Evolutionary conservation across 371 early-diverging fungal genomes (phyloP), one percentile per base, ranked within the genome.

Genomic region (Actinomortierella wolfii): DNA sequence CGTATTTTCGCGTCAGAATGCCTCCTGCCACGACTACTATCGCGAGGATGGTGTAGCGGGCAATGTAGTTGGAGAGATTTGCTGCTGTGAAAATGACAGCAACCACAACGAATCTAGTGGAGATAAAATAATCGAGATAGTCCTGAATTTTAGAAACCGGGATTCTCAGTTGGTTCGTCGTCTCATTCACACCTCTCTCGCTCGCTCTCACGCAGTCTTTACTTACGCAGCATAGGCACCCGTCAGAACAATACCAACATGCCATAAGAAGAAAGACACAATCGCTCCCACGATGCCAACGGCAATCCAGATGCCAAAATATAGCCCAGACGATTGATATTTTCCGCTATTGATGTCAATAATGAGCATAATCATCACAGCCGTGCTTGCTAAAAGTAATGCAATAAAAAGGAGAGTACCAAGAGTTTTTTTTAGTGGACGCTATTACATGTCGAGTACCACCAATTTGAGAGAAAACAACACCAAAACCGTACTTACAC

Each of bases 221-320:
- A 54, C 62, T 47, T 71, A 71, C 76, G 42, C 48, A 48, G 69
- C 77, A 24, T 75, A 77, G 2, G 75, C 69, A 8, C 69, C 77
- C 9, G 77, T 69, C 14, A 77, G 50, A 42, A 77, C 54, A 53
- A 77, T 66, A 28, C 77, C 77, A 39, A 77, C 62, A 56, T 76
- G 77, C 76, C 76, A 77, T 26, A 68, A 54, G 29, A 54, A 77
- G 47, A 68, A 77, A 2, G 69, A 67, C 3, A 68, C 50, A 3
- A 69, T 46, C 0, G 76, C 61, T 15, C 77, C 77, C 3, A 59
- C 51, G 15, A 66, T 51, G 24, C 77, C 77, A n/a, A 62, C 57
- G 6, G 47, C 44, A 11, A 77, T 8, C 77, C 77, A 77, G 21
- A 69, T 46, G 20, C 46, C 25, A 54, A 77, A 77, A 51, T 77